Base-by-base conservation (phyloP, 1,139 yeast species). In the Pichia sp. region DNA sequence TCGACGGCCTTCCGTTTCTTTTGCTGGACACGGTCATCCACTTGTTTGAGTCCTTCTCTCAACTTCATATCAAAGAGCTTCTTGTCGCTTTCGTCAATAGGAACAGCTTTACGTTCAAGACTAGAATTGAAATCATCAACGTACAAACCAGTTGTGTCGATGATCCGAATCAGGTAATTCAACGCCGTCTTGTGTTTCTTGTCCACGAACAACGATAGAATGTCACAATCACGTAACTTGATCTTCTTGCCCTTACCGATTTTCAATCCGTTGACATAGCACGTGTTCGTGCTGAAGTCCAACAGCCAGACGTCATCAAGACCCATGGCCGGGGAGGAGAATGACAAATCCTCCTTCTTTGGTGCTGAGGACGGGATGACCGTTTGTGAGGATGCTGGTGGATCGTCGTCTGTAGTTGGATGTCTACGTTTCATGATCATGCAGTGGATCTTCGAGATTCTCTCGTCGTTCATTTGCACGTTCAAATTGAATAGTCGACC, bases 401-500 rank as follows among this genome's bases (percentile, higher is more conserved):
- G 5, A 28, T 28, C 31, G 5, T 28, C 31, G n/a, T 40, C 48
- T 9, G 40, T 33, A 10, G 76, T 74, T 0, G 83, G 81, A 58
- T 82, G 87, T 46, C 85, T 69, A 51, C 77, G 74, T 57, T 83
- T 79, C 46, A 73, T 62, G 15, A 93, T 69, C 34, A 83, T 70
- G 62, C 97, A 90, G 63, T 93, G 98, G 4, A 84, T 73, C 54
- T 89, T 86, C 2, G 97, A 90, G 58, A 91, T 76, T 44, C 96
- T 70, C 56, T 77, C 85, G 58, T 90, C 96, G 35, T 76, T 71
- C 15, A 89, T 76, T 40, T 68, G 70, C 20, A 75, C 72, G 57
- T 83, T 81, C 51, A 86, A 80, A 2, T 77, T 53, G 11, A 56
- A 58, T 33, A 77, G 73, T 40, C 94, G 66, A 0, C 94, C 94